Base-by-base conservation (phyloP, 768 basidiomycete genomes). In the Rhodocollybia butyracea region DNA sequence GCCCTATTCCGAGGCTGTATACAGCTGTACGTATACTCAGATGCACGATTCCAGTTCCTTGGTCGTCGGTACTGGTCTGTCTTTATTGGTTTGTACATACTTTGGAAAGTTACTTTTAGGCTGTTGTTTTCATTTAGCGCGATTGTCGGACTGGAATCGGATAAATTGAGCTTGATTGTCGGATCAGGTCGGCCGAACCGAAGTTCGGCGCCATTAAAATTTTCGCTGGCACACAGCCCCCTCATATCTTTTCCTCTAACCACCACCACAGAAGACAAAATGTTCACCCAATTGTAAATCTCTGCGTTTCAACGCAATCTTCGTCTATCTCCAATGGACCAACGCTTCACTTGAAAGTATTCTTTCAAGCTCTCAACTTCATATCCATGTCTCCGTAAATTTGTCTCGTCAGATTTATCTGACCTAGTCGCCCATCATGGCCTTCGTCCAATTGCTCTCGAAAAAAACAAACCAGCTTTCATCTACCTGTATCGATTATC, bases 351-450 rank as follows among this genome's bases (percentile, higher is more conserved):
- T 56, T 61, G 57, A 58, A 65, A 53, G 74, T 79, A 77, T 82
- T 79, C 82, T 82, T 82, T 70, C 66, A 54, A 82, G 82, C 82
- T 81, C 85, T 24, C 48, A 17, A n/a, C 5, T 75, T 78, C 76
- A 65, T 57, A 63, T 72, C 59, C 69, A 89, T 90, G 88, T 63
- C 67, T 66, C 79, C 67, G 63, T 91, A 83, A 86, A 73, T 72
- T 67, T 70, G 26, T 65, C 68, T 58, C 69, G 71, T 63, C 67
- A 80, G 42, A 76, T 88, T 64, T 70, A 51, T 78, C 80, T 72
- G 88, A 86, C 74, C 75, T 88, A 54, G 85, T 87, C 62, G 76
- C 83, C 65, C 88, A 89, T 55, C 83, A 89, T 88, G 88, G 88
- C 73, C 83, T 91, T 66, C 88, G 88, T 58, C 79, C 83, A 61